Conservation (phyloP, 352 stramenopile genomes). For the Thalassiosira oceanica region DNA sequence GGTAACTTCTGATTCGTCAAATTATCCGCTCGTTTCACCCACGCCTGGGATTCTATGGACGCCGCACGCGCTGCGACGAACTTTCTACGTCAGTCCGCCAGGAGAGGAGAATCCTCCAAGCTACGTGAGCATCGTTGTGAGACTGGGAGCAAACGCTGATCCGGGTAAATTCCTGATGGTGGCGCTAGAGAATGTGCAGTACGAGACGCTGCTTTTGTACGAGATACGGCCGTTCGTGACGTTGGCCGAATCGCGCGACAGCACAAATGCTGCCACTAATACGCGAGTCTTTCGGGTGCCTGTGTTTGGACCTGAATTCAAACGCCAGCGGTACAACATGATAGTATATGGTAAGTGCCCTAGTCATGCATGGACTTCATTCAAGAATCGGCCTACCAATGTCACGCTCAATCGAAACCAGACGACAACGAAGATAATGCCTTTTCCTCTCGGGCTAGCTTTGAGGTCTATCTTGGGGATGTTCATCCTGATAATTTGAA, state of each 20-base stretch:
- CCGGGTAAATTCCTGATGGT: constrained; percentile 24
- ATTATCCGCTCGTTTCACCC: constrained; percentile 19
- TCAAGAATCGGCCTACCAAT: too few species aligned
- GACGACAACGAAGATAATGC: too few species aligned
- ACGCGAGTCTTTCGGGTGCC: constrained; percentile 26
- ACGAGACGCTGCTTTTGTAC: constrained; percentile 35
- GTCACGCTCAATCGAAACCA: too few species aligned
- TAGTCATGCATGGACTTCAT: too few species aligned
- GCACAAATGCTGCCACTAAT: constrained; percentile 4
- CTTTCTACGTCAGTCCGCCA: constrained; percentile 21
- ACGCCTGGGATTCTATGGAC: constrained; percentile 39
- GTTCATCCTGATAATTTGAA: too few species aligned
- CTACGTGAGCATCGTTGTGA: constrained; percentile 32
- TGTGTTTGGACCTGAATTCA: constrained; percentile 33
- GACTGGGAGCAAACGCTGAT: constrained; percentile 23
- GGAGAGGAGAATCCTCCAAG: constrained; percentile 2
- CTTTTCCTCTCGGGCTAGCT: too few species aligned
- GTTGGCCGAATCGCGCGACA: constrained; percentile 1
- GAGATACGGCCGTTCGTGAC: constrained; percentile 26
- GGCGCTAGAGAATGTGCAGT: constrained; percentile 30
- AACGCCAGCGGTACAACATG: constrained; percentile 30
- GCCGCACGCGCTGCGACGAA: constrained; percentile 18
- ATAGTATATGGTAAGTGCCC: too few species aligned
- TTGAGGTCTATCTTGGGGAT: too few species aligned
- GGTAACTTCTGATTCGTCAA: too few species aligned